A percentile compares a stretch with the other conserved stretches of the same genome.
These are phyloP conservation scores for Tetradesmus obliquus DNA, from an alignment of 139 green algal species.

Conservation along the genomic window DNA sequence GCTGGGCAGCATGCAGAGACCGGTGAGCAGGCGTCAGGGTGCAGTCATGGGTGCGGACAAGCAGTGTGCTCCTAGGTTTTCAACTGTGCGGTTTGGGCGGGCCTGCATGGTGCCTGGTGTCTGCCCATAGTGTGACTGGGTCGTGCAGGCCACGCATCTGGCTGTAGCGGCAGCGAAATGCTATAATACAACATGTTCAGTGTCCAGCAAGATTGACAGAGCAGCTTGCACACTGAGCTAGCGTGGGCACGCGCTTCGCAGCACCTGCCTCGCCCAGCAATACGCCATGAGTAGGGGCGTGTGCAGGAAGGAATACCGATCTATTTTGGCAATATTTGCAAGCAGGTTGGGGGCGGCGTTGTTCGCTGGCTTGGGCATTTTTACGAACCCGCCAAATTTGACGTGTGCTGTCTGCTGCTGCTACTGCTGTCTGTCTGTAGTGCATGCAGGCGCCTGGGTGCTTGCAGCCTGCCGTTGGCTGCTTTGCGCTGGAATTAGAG, in stretches of 20 bases:
- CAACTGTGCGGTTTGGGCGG: not conserved
- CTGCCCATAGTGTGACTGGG: not conserved
- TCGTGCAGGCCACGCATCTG: not conserved
- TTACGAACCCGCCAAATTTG: not conserved
- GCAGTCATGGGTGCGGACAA: not conserved
- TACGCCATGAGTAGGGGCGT: not conserved
- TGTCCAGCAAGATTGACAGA: not conserved
- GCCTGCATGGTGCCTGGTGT: not conserved
- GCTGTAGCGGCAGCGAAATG: not conserved
- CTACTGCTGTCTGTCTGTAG: not conserved
- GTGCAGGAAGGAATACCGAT: not conserved
- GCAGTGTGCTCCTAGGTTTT: not conserved
- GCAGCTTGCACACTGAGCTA: not conserved
- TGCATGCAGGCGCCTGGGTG: not conserved
- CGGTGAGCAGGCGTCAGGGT: not conserved
- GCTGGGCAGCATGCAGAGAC: not conserved
- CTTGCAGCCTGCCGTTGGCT: slow-evolving; percentile 21
- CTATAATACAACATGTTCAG: not conserved
- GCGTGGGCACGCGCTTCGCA: not conserved
- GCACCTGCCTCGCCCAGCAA: not conserved
- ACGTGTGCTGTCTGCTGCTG: not conserved
- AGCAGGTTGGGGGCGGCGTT: not conserved
- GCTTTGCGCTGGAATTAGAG: slow-evolving; percentile 46
- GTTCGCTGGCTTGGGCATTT: not conserved
- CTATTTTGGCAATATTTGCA: not conserved